Base-by-base conservation (phyloP, 345 rosid genomes). In the Abelmoschus esculentus region DNA sequence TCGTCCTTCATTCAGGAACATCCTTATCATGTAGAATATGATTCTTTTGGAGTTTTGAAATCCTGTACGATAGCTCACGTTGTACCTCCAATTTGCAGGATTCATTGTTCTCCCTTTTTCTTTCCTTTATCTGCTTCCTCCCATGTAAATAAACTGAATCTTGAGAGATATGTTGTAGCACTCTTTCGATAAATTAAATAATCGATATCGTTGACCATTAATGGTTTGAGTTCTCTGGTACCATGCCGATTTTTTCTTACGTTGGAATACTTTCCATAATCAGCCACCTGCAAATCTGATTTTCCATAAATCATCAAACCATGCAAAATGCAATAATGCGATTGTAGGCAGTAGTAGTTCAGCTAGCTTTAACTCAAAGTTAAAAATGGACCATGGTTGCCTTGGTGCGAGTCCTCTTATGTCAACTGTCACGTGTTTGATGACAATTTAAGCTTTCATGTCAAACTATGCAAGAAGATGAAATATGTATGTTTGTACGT, bases 1-100 rank as follows among this genome's bases (percentile, higher is more conserved):
- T 52, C 58, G 38, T 66, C 70, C 57, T 47, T n/a, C 26, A 32
- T 63, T 32, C 62, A 8, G 72, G 72, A 65, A 69, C 67, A 62
- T 7, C 69, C 67, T 36, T 13, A 31, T 54, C 59, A 52, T 52
- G 56, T 56, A 56, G 31, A 56, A 56, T 56, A 56, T 22, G 6
- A 56, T 56, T 56, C 60, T 56, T 56, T 56, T 56, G 12, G 14
- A 22, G 60, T 56, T 56, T 22, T 22, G 4, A 56, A 56, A 61
- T 53, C 80, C 52, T 75, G 78, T 75, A 69, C 64, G 75, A 69
- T 79, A 74, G 73, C 58, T 73, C 63, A 62, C 73, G 74, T 59
- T 81, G 80, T 79, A 28, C 32, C 38, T 34, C 38, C 38, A 1
- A 34, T 34, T 34, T 34, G 38, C 38, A 34, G 38, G 38, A 34